phyloP scores from a whole-genome alignment of 116 monocot species.

The Phalaenopsis hybrid region DNA sequence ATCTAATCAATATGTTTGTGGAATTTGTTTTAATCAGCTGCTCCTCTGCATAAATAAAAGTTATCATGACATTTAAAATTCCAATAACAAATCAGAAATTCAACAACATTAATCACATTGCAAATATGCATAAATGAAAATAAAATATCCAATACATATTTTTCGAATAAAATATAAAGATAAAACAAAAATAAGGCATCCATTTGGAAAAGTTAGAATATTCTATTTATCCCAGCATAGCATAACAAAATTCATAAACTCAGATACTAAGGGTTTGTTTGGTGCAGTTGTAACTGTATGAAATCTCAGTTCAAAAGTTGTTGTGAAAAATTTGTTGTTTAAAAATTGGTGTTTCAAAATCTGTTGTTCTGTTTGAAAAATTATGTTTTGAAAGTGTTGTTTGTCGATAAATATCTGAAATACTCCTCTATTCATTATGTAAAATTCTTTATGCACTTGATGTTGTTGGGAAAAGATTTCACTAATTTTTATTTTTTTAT shows the following conservation, averaged over 20 bases:
- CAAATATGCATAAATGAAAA: neutral
- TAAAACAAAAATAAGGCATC: neutral
- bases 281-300: no score
- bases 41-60: slow-evolving; percentile 45
- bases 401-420: no score
- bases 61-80: neutral
- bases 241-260: neutral
- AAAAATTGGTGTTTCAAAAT: no score
- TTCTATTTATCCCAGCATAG: neutral
- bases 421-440: no score
- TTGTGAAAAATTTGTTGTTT: no score
- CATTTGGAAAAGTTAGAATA: neutral
- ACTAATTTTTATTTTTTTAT: no score
- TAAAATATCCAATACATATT: neutral
- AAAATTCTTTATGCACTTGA: no score
- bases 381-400: no score
- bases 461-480: no score
- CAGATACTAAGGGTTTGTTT: neutral
- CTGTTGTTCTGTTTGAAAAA: no score
- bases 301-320: no score
- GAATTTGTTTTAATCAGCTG: slow-evolving; percentile 75
- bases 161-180: neutral
- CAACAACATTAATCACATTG: slow-evolving; percentile 1
- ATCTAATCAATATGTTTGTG: slow-evolving; percentile 69
- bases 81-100: neutral